A percentile compares a stretch with the other conserved stretches of the same genome.
phyloP scores from a whole-genome alignment of 768 basidiomycete species.

The Suillus clintonianus region DNA sequence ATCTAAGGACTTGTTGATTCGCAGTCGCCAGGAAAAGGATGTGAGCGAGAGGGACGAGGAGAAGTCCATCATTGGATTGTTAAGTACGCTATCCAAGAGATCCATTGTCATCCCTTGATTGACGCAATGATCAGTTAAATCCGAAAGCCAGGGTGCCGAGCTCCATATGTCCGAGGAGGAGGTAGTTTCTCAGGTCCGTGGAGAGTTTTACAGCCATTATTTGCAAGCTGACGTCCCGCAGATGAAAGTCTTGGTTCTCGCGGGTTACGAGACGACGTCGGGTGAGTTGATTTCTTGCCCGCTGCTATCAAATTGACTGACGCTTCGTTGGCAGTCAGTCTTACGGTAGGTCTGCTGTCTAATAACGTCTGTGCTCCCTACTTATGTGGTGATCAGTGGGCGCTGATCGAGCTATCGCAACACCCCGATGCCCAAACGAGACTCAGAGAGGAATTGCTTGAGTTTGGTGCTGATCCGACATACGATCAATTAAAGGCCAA shows the following conservation, averaged over 20 bases:
- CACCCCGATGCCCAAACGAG: conserved; percentile 26
- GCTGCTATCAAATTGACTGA: neutral
- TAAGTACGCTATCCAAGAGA: conserved; percentile 1
- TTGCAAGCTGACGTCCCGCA: neutral
- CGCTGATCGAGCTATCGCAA: conserved; percentile 29
- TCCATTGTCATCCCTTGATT: neutral
- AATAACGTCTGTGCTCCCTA: neutral
- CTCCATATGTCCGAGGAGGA: conserved; percentile 23
- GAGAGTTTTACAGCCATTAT: neutral
- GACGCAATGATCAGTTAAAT: conserved; percentile 28
- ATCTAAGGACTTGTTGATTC: conserved; percentile 38
- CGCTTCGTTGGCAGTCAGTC: neutral
- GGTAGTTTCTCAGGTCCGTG: conserved; percentile 14
- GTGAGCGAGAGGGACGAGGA: conserved; percentile 21
- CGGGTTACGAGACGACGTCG: conserved; percentile 23
- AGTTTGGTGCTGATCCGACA: conserved; percentile 33
- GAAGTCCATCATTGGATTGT: conserved; percentile 17
- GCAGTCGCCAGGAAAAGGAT: conserved; percentile 34
- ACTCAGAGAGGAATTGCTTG: conserved; percentile 29
- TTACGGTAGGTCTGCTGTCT: conserved; percentile 5
- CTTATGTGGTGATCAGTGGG: conserved; percentile 29
- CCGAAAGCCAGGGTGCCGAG: conserved; percentile 29
- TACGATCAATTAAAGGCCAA: conserved; percentile 40
- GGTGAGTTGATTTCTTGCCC: conserved; percentile 16
- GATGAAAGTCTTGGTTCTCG: conserved; percentile 13